Base-by-base conservation (phyloP, 2,329 filamentous ascomycete genomes). In the Tolypocladium cylindrosporum region DNA sequence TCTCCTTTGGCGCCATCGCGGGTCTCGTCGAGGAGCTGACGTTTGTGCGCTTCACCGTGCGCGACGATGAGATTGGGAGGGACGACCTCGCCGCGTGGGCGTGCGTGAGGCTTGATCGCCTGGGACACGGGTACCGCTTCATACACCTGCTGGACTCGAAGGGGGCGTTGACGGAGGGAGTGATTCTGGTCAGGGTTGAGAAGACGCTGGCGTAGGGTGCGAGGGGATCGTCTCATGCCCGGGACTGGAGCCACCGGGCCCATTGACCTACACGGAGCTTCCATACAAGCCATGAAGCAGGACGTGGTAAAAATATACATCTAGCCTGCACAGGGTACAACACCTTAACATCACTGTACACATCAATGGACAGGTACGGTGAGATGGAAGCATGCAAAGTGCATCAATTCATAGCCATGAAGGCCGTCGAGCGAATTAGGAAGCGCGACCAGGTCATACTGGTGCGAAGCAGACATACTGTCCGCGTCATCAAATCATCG, bases 21-120 rank as follows among this genome's bases (percentile, higher is more conserved):
- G 79, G 82, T 10, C 77, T 90, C 1, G 79, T 89, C 10, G 83
- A 88, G 56, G 83, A 88, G 66, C 75, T 92, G 61, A 84, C 85
- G 37, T 92, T 91, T 74, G 78, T 91, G 57, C 80, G 88, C 66
- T 90, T 97, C 77, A 91, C 95, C 65, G 79, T 97, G 63, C 88
- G 91, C 71, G 90, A 97, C 69, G 88, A 96, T 64, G 88, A 93
- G 71, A 83, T 92, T 63, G 85, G 87, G 4, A 81, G 82, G 61
- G 91, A 97, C 67, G 82, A 88, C 59, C 72, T 96, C 58, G 87
- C 91, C 13, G 91, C 88, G 3, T 97, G 94, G 94, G 86, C 89
- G 1, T 96, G 91, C 67, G 86, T 96, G 64, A 82, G 91, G 43
- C 81, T 97, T 27, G 91, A 97, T 72, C 82, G 91, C 9, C 72